Evolutionary conservation across 495 filamentous ascomycete species (phyloP).

Genomic region (Pseudoneurospora amorphoporcata): DNA sequence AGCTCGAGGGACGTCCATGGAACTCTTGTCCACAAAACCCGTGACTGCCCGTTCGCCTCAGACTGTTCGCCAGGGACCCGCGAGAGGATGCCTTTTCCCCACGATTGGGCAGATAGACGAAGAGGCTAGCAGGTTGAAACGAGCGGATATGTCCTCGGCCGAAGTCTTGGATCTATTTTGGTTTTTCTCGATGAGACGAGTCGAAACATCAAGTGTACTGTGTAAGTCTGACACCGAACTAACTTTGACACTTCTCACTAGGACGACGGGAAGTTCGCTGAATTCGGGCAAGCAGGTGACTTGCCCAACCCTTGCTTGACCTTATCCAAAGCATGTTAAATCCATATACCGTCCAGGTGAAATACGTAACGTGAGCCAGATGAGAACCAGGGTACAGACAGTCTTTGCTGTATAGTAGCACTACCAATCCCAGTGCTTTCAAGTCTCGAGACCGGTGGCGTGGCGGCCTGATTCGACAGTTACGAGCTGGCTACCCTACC

Average conservation of each 20-base stretch:
- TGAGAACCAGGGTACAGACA: background rate
- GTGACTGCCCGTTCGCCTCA: background rate
- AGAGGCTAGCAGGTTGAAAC: background rate
- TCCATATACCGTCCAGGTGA: background rate
- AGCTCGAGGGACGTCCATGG: background rate
- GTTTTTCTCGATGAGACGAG: background rate
- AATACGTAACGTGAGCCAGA: background rate
- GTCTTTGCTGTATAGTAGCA: background rate
- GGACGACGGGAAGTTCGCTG: background rate
- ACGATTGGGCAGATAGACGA: background rate
- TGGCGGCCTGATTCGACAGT: constrained; percentile 11
- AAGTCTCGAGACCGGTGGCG: constrained; percentile 4
- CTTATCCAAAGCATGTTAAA: background rate
- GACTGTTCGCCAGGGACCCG: background rate
- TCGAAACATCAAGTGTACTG: background rate
- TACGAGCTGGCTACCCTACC: background rate
- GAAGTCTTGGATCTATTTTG: background rate
- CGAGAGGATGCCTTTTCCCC: background rate
- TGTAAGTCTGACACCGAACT: background rate
- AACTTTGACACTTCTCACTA: background rate
- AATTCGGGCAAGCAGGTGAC: no score
- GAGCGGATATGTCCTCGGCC: background rate
- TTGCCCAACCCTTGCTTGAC: background rate
- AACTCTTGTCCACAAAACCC: background rate
- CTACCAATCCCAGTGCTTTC: background rate